phyloP scores from a whole-genome alignment of 1,284 basidiomycete genomes.

The Fomitopsis palustris region DNA sequence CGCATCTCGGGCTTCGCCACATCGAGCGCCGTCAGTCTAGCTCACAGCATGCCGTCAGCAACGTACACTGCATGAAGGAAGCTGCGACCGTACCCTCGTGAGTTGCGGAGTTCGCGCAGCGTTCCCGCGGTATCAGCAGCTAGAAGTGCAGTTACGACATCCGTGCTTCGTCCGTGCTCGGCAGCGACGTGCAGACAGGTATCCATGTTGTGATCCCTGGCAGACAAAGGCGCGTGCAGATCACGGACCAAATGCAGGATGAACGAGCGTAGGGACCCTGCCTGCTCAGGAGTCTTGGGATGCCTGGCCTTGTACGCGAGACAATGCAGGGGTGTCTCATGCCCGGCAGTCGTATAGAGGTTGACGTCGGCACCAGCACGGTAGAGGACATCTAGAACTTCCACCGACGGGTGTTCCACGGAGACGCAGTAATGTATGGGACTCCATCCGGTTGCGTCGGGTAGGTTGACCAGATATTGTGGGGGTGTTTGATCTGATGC shows the following conservation, averaged over 20 bases:
- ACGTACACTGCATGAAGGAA: not conserved
- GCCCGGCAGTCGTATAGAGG: conserved; percentile 60
- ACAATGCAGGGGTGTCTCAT: conserved; percentile 68
- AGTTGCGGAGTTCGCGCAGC: conserved; percentile 58
- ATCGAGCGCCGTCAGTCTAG: conserved; percentile 58
- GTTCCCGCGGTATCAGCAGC: conserved; percentile 55
- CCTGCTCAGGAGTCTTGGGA: conserved; percentile 32
- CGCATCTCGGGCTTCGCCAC: conserved; percentile 63
- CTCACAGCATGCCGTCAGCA: not conserved
- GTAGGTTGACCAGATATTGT: conserved; percentile 43
- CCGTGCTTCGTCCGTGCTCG: conserved; percentile 75
- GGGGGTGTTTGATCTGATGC: conserved; percentile 6
- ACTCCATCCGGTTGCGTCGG: conserved; percentile 65
- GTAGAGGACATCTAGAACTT: conserved; percentile 64
- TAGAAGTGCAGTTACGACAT: conserved; percentile 57
- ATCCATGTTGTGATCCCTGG: conserved; percentile 78
- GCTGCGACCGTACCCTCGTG: conserved; percentile 51
- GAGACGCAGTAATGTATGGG: conserved; percentile 66
- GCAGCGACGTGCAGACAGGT: conserved; percentile 95
- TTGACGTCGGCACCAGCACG: conserved; percentile 70
- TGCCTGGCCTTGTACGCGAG: conserved; percentile 52
- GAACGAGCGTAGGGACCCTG: conserved; percentile 49
- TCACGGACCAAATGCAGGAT: conserved; percentile 63
- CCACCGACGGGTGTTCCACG: conserved; percentile 49
- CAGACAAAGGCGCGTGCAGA: conserved; percentile 61